Evolutionary conservation across 805 yeast species (phyloP).

Genomic region (Lipomyces yamadae): DNA sequence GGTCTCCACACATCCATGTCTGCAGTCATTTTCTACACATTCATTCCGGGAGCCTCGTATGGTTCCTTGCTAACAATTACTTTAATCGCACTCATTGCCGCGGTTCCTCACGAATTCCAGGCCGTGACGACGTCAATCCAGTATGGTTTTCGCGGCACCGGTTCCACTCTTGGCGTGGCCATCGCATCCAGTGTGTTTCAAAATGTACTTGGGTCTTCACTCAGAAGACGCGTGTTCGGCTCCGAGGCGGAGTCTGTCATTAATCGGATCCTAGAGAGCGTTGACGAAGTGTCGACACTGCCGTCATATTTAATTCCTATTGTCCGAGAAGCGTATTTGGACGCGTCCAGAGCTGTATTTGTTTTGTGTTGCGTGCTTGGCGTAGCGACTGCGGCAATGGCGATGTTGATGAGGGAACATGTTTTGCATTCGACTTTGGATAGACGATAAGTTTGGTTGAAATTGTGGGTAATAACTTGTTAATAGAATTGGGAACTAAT

Average conservation of each 20-base stretch:
- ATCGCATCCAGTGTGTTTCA: slow-evolving; percentile 62
- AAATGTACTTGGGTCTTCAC: slow-evolving; percentile 44
- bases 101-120: slow-evolving; percentile 62
- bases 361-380: slow-evolving; percentile 26
- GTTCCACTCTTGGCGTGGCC: slow-evolving; percentile 71
- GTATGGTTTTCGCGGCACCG: slow-evolving; percentile 73
- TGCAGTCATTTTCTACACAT: slow-evolving; percentile 25
- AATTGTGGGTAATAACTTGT: neutral
- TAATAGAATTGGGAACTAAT: neutral
- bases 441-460: slow-evolving; percentile 12
- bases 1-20: slow-evolving; percentile 21
- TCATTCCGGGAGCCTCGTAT: slow-evolving; percentile 60
- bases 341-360: slow-evolving; percentile 34
- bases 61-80: slow-evolving; percentile 63
- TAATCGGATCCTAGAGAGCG: slow-evolving; percentile 22
- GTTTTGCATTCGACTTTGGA: slow-evolving; percentile 30
- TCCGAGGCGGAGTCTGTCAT: slow-evolving; percentile 30
- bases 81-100: slow-evolving; percentile 64
- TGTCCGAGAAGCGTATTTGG: slow-evolving; percentile 30
- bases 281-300: slow-evolving; percentile 22
- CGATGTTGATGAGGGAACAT: slow-evolving; percentile 34
- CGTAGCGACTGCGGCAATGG: slow-evolving; percentile 21
- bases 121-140: slow-evolving; percentile 79
- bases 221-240: slow-evolving; percentile 34
- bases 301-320: slow-evolving; percentile 27